Base-by-base conservation (phyloP, 768 basidiomycete genomes). In the Coprinellus micaceus region DNA sequence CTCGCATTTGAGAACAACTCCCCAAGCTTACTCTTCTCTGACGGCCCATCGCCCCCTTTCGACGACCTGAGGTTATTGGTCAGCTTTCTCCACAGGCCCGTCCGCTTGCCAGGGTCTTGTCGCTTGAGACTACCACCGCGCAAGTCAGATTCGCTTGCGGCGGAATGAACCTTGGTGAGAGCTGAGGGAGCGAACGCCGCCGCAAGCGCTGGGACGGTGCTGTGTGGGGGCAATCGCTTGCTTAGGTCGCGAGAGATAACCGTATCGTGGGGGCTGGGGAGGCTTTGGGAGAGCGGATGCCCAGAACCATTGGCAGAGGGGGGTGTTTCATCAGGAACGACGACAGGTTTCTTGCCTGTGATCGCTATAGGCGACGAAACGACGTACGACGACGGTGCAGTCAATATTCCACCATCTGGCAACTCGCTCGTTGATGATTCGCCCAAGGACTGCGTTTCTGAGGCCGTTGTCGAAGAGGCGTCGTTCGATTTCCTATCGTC, bases 41-140 rank as follows among this genome's bases (percentile, higher is more conserved):
- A 39, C 26, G 33, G 4, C 29, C 53, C 52, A 36, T 28, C 52
- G 11, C 50, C 52, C 41, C 66, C 59, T 1, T 66, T 58, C 9
- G 69, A 59, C 22, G 67, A 62, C 37, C 62, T 69, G 11, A 71
- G 65, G 47, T 69, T 74, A 3, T 60, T 67, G 53, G 70, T 74
- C 15, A 74, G 49, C 56, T 71, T 77, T 24, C 68, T 63, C 77
- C 77, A 79, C 2, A 79, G 60, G 19, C 71, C 65, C 13, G 53
- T 59, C 30, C 28, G 30, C 29, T 51, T 51, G 33, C 7, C 13
- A 33, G 33, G 13, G 21, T 36, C 30, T 29, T 15, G n/a, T n/a
- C n/a, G n/a, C n/a, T n/a, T n/a, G n/a, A n/a, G n/a, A n/a, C n/a
- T n/a, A n/a, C n/a, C 6, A 17, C 30, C 36, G 9, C 49, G 49